Base-by-base conservation (phyloP, 352 stramenopile genomes). In the Phytopythium sindhum region DNA sequence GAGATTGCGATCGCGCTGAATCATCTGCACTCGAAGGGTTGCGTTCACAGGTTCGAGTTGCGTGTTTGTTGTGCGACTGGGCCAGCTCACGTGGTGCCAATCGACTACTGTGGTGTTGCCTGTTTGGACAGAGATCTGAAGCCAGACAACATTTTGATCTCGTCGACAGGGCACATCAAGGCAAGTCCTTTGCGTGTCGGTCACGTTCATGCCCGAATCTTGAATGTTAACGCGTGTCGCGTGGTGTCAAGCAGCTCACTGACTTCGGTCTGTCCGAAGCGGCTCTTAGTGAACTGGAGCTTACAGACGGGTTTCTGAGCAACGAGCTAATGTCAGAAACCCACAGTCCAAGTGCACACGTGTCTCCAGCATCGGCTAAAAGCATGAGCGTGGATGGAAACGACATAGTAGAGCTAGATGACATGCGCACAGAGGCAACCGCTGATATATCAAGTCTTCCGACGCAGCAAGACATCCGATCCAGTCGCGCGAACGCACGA, bases 71-170 rank as follows among this genome's bases (percentile, higher is more conserved):
- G 42, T 19, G 33, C 39, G 21, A 8, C n/a, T 44, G 39, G 39
- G 21, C 2, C 8, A 44, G 4, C 39, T 8, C 39, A 11, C 15
- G 39, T 4, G 9, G 58, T 63, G 37, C 28, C 55, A 61, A 35
- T 53, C 29, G 52, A 48, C 26, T 15, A 33, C 28, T 26, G n/a
- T 19, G 58, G 17, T 23, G 12, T 50, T 48, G 31, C 60, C 29
- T 48, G n/a, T 52, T 52, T 58, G 17, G 15, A 9, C 56, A 93
- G 89, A 61, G 89, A 97, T 70, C 68, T 97, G 19, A 97, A 97
- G 53, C 89, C 89, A 33, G 89, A 97, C 64, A 97, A 97, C 60
- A 93, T 97, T 62, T 67, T 97, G 31, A 92, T 97, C 58, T 95
- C 83, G 21, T 92, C 82, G 26, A 91, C 73, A 37, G 88, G 88